Conservation (phyloP, 768 basidiomycete species). For the Artomyces pyxidatus region DNA sequence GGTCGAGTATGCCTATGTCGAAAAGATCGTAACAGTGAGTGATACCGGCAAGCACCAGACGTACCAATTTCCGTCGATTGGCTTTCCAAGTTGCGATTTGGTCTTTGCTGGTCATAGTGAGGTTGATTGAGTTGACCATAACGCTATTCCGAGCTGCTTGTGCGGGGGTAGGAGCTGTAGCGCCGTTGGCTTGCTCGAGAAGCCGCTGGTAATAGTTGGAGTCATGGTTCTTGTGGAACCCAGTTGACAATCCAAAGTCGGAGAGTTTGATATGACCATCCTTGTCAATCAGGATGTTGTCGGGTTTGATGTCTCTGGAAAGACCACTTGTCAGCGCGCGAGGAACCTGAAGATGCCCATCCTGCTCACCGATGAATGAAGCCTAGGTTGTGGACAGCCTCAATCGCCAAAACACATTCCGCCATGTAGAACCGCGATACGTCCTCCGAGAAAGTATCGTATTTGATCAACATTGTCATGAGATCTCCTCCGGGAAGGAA, state of each 20-base stretch:
- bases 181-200: constrained; percentile 56
- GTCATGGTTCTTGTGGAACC: constrained; percentile 97
- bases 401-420: constrained; percentile 96
- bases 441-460: constrained; percentile 97
- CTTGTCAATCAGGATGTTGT: constrained; percentile 98
- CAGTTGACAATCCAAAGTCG: constrained; percentile 98
- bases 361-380: constrained; percentile 87
- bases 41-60: constrained; percentile 17
- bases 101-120: constrained; percentile 91
- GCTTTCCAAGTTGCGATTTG: constrained; percentile 99
- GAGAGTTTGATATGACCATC: constrained; percentile 96
- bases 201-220: constrained; percentile 90
- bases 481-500: constrained; percentile 97
- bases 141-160: constrained; percentile 82
- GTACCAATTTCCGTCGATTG: constrained; percentile 87
- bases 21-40: constrained; percentile 1
- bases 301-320: constrained; percentile 93
- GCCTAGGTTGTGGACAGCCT: constrained; percentile 93
- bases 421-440: constrained; percentile 98
- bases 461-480: constrained; percentile 99
- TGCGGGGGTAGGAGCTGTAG: constrained; percentile 33
- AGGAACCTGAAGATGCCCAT: not conserved
- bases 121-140: constrained; percentile 93
- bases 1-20: constrained; percentile 83
- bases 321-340: constrained; percentile 4